Base-by-base conservation (phyloP, 2,329 filamentous ascomycete species). In the Saccharata proteae region DNA sequence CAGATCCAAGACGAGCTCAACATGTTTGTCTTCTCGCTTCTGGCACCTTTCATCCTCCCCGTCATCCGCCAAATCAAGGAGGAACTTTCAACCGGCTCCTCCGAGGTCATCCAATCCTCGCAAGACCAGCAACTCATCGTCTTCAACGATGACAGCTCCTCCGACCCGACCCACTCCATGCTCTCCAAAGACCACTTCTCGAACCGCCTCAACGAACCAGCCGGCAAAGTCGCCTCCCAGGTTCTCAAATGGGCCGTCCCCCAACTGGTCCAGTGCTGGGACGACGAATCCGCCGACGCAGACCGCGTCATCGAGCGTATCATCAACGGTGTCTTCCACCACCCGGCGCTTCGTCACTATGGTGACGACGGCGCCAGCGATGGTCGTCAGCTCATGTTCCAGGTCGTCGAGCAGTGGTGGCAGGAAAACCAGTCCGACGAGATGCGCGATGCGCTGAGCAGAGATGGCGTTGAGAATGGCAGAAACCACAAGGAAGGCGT, bases 121-220 rank as follows among this genome's bases (percentile, higher is more conserved):
- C 69, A 78, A 53, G 72, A 78, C 31, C 79, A 93, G 62, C 85
- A 93, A 59, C 74, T 80, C 47, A 70, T 92, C 43, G 84, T 94
- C 29, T 94, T 93, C 57, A 59, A 80, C 26, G 77, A 94, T 42
- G 78, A 92, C 48, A 40, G 69, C 30, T 80, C 64, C 40, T 75
- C 74, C 13, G 79, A 94, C 48, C 88, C 86, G 0, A 94, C 86
- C 2, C 86, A 94, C 61, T 92, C 83, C 13, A 93, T 93, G 86
- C 64, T 94, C 31, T 85, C 84, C 37, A 94, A 94, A 62, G 86
- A 94, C 47, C 86, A 94, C 58, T 94, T 94, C 55, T 81, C 79
- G 40, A 92, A 92, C 49, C 65, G 79, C 18, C 69, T 94, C 37
- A 94, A 94, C 52, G 85, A 93, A 51, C 71, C 85, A 25, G 86